A percentile compares a stretch with the other conserved stretches of the same genome.
Evolutionary conservation across 805 yeast species (phyloP).

Genomic region (Ogataea henricii): DNA sequence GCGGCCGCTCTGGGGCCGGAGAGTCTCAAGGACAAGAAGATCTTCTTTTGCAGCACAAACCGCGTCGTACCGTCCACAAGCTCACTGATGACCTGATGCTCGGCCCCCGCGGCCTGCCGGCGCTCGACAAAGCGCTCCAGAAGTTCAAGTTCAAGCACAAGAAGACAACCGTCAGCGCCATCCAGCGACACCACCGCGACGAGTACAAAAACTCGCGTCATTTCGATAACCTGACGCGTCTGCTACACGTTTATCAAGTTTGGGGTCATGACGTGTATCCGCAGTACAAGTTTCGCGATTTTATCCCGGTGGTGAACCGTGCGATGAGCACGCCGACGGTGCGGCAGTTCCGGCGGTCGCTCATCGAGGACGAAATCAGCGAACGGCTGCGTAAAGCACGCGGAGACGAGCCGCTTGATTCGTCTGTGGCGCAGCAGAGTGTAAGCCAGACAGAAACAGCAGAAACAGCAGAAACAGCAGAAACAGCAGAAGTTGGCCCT

Average conservation of each 20-base stretch:
- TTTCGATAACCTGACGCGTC: conserved; percentile 47
- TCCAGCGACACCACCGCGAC: conserved; percentile 17
- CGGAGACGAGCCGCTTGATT: conserved; percentile 3
- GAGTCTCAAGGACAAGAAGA: conserved; percentile 1
- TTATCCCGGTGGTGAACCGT: conserved; percentile 53
- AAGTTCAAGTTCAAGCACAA: conserved; percentile 36
- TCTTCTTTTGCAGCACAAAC: conserved; percentile 14
- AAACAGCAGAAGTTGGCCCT: neutral
- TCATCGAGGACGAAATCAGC: conserved; percentile 41
- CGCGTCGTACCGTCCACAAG: conserved; percentile 40
- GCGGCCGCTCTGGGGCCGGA: conserved; percentile 7
- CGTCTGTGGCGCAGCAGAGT: neutral
- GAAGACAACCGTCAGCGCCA: conserved; percentile 29
- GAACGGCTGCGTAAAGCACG: conserved; percentile 4
- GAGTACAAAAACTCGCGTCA: conserved; percentile 43
- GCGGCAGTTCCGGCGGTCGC: conserved; percentile 42
- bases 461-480: neutral
- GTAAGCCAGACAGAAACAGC: neutral
- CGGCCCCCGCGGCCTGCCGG: conserved; percentile 58
- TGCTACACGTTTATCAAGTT: conserved; percentile 61
- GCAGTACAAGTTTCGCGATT: conserved; percentile 74
- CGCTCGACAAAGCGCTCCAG: conserved; percentile 41
- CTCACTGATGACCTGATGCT: conserved; percentile 55
- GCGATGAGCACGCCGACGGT: conserved; percentile 48
- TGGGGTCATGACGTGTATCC: conserved; percentile 83